Percentiles rank a stretch among this genome's conserved stretches.
Evolutionary conservation across 2,329 filamentous ascomycete genomes (phyloP).

Genomic region (Podosphaera fusca): DNA sequence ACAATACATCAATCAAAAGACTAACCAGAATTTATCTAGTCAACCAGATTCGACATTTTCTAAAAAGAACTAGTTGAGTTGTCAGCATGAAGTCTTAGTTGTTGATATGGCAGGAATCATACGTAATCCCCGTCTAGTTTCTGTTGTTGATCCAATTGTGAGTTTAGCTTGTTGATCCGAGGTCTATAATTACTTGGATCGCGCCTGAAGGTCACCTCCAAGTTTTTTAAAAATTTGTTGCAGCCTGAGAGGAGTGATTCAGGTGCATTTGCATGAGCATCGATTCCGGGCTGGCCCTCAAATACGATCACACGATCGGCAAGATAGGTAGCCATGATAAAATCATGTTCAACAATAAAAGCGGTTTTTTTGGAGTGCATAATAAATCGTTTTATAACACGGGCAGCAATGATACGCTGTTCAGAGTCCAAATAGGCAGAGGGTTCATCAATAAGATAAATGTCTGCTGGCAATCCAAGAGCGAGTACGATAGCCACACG

Average conservation of each 20-base stretch:
- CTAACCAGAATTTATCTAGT: not conserved
- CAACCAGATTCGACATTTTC: conserved; percentile 33
- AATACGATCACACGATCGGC: conserved; percentile 97
- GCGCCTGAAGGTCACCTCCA: conserved; percentile 95
- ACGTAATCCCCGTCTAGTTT: conserved; percentile 82
- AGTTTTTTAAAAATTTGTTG: conserved; percentile 88
- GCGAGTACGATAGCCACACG: conserved; percentile 94
- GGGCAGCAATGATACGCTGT: conserved; percentile 90
- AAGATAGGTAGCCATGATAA: conserved; percentile 69
- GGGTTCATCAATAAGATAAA: conserved; percentile 96
- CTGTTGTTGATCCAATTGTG: conserved; percentile 94
- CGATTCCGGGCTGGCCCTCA: conserved; percentile 73
- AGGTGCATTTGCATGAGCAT: conserved; percentile 70
- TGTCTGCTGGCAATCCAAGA: conserved; percentile 88
- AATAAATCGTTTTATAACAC: conserved; percentile 98
- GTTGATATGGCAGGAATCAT: conserved; percentile 19
- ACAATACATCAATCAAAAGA: not conserved
- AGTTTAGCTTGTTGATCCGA: conserved; percentile 93
- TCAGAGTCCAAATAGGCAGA: conserved; percentile 95
- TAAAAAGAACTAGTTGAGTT: conserved; percentile 56
- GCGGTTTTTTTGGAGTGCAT: conserved; percentile 99
- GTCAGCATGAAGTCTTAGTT: conserved; percentile 1
- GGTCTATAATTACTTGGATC: conserved; percentile 91
- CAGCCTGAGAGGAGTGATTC: conserved; percentile 81
- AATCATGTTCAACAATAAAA: conserved; percentile 98